Evolutionary conservation across 257 asterid genomes (phyloP), one percentile per base, ranked within the genome.

Genomic region (Schizonepeta tenuifolia): DNA sequence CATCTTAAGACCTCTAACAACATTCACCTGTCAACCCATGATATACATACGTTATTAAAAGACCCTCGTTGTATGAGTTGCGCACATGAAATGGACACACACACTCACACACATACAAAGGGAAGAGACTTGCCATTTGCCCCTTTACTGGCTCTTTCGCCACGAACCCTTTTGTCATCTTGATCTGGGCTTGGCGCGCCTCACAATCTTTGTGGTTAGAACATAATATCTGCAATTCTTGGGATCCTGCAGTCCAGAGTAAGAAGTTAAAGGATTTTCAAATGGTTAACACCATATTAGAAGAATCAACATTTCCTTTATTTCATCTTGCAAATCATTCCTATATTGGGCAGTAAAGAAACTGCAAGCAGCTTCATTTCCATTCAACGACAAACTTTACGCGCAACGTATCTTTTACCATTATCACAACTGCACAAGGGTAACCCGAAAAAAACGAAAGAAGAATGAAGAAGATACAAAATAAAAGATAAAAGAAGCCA

Each of bases 141-240:
- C 99, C 99, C 78, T 86, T 94, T 5, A 89, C 86, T 28, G 87
- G 93, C 88, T 94, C 97, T 87, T 83, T 91, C 11, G 97, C 96
- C 17, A 80, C 72, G 56, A 88, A 94, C 50, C 99, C 99, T 84
- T 88, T 91, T 6, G 90, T 94, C 86, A 86, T 80, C 84, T 89
- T 91, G 82, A 94, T 89, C 75, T 81, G 90, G 41, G 81, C 79
- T 40, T 84, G 86, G 22, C 97, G 96, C 3, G 85, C 80, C 75
- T 94, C 96, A 18, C 97, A 94, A 9, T 75, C 87, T 62, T 89
- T 93, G 51, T 94, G 99, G 81, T 88, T 84, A 21, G 92, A 84
- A 73, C 99, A 88, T 38, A 81, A 66, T 11, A 65, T 85, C 63
- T 86, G 95, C 81, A 80, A 86, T 75, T 84, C 97, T 75, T 86